Conservation (phyloP, 2,329 filamentous ascomycete genomes). For the Paraphoma chrysanthemicola region DNA sequence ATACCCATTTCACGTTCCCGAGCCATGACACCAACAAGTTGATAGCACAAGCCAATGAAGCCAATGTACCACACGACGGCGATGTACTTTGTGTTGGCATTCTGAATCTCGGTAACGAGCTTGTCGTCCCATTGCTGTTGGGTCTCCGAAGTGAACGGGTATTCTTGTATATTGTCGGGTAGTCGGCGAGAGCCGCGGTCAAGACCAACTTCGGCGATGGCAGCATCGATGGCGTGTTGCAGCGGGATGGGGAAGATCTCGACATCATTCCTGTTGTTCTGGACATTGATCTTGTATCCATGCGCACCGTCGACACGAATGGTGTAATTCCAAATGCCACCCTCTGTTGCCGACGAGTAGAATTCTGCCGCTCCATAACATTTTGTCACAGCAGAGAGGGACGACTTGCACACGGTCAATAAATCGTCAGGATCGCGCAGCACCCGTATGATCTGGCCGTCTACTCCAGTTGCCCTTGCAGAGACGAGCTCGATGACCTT, state of each 20-base stretch:
- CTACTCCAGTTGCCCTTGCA: slow-evolving; percentile 57
- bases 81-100: slow-evolving; percentile 72
- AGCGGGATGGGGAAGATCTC: slow-evolving; percentile 78
- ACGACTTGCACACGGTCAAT: slow-evolving; percentile 63
- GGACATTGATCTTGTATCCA: slow-evolving; percentile 67
- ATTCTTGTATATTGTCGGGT: slow-evolving; percentile 61
- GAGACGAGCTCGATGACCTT: slow-evolving; percentile 70
- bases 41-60: slow-evolving; percentile 82
- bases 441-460: slow-evolving; percentile 62
- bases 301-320: slow-evolving; percentile 76
- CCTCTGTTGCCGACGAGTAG: slow-evolving; percentile 73
- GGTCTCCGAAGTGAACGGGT: slow-evolving; percentile 75
- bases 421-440: slow-evolving; percentile 63
- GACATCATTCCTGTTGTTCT: slow-evolving; percentile 70
- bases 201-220: slow-evolving; percentile 67
- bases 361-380: slow-evolving; percentile 81
- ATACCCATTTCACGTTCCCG: slow-evolving; percentile 84
- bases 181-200: slow-evolving; percentile 55
- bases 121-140: slow-evolving; percentile 67
- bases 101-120: slow-evolving; percentile 73
- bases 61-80: slow-evolving; percentile 78
- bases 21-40: slow-evolving; percentile 81
- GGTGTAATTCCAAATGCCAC: slow-evolving; percentile 81
- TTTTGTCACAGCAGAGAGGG: slow-evolving; percentile 63
- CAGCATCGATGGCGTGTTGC: slow-evolving; percentile 75